Evolutionary conservation across 1,284 basidiomycete genomes (phyloP), one percentile per base, ranked within the genome.

Genomic region (Irpex sp.): DNA sequence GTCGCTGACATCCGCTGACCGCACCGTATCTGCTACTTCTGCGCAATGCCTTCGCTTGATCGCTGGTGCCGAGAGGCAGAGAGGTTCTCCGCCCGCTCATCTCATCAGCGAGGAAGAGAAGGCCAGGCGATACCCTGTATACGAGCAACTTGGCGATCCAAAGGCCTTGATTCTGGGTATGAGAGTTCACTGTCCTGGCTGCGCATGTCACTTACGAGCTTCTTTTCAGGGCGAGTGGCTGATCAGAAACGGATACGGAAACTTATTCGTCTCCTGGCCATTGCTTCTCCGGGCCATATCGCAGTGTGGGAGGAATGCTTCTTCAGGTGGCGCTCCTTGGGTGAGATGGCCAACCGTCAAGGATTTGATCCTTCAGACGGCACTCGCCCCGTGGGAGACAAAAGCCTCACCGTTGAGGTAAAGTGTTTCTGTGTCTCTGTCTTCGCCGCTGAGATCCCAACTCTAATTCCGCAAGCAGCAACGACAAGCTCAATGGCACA

Each of bases 281-380:
- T 82, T 17, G 86, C 89, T 7, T 85, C 84, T 31, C 82, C 85
- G 0, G 83, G 86, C 8, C 85, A 91, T 68, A 79, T 91, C 57
- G 88, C 88, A 3, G 88, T 92, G 1, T 95, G 93, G 93, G 81
- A 89, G 67, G 91, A 94, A 72, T 90, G 88, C 62, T 94, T 89
- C 73, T 85, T 81, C 76, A 70, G 77, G 17, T 77, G 77, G 76
- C 73, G 71, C 56, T 66, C 72, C 8, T 62, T 78, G 34, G 74
- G 73, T 31, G 76, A 77, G 64, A 71, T 77, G 65, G 70, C 72
- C 17, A 69, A 73, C 48, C 71, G 72, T 5, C 65, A 64, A 60
- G 69, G 70, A 0, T 64, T 69, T 48, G 70, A 74, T 47, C 65
- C 68, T 11, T 70, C 71, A 2, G 69, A 68, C 3, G 70, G 68